These are phyloP conservation scores for Aspergillus tubingensis DNA, from an alignment of 2,329 filamentous ascomycete species.

Conservation along the genomic window DNA sequence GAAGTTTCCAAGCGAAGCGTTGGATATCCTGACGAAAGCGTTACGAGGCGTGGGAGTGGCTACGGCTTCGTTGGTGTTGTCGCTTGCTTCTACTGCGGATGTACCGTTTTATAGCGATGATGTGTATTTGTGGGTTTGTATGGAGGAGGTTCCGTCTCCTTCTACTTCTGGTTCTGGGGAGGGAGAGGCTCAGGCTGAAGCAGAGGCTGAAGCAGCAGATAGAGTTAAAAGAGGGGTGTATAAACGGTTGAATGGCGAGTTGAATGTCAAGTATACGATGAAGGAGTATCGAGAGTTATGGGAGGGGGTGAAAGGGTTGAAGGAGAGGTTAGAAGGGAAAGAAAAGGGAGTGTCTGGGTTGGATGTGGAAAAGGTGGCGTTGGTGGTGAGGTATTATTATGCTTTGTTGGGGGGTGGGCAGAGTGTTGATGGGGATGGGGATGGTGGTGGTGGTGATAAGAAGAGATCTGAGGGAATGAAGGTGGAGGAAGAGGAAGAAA, in stretches of 20 bases:
- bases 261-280: slow-evolving; percentile 45
- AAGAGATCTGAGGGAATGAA: neutral
- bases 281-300: slow-evolving; percentile 42
- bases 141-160: slow-evolving; percentile 22
- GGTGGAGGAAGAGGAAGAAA: neutral
- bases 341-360: neutral
- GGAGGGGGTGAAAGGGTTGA: slow-evolving; percentile 27
- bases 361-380: slow-evolving; percentile 42
- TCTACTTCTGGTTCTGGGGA: slow-evolving; percentile 6
- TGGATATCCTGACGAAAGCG: slow-evolving; percentile 36
- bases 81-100: slow-evolving; percentile 27
- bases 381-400: slow-evolving; percentile 33
- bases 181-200: neutral
- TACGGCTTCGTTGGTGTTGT: slow-evolving; percentile 46
- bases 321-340: slow-evolving; percentile 18
- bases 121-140: slow-evolving; percentile 43
- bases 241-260: slow-evolving; percentile 25
- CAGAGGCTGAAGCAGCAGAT: neutral
- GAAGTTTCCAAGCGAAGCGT: slow-evolving; percentile 32
- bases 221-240: slow-evolving; percentile 10
- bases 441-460: neutral
- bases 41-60: slow-evolving; percentile 47
- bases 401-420: neutral
- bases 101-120: slow-evolving; percentile 49
- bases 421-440: neutral